Evolutionary conservation across 805 yeast species (phyloP).

Genomic region (Ogataea pini): DNA sequence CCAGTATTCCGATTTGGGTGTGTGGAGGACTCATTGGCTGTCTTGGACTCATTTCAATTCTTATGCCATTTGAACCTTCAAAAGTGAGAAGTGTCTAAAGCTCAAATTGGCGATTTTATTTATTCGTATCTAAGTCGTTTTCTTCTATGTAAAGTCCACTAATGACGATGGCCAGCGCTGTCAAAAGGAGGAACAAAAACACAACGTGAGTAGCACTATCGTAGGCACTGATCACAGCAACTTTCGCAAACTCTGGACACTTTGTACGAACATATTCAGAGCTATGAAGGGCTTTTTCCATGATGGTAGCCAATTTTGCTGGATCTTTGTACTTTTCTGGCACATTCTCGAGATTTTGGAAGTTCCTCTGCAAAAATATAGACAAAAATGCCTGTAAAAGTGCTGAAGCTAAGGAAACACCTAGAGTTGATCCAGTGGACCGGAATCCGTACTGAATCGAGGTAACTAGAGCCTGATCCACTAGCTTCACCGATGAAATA

Average conservation of each 20-base stretch:
- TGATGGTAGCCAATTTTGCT: slow-evolving; percentile 13
- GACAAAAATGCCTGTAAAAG: slow-evolving; percentile 39
- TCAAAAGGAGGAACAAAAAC: slow-evolving; percentile 42
- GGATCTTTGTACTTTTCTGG: slow-evolving; percentile 23
- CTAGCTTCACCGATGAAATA: slow-evolving; percentile 70
- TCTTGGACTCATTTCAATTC: slow-evolving; percentile 42
- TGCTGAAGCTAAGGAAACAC: slow-evolving; percentile 52
- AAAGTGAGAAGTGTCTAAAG: slow-evolving; percentile 28
- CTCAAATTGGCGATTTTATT: not conserved
- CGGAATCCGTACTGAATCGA: slow-evolving; percentile 80
- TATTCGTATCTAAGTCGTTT: slow-evolving; percentile 13
- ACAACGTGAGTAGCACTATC: slow-evolving; percentile 53
- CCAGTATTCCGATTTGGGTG: slow-evolving; percentile 54
- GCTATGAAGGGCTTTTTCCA: slow-evolving; percentile 23
- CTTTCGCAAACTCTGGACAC: slow-evolving; percentile 53
- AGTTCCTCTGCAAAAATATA: slow-evolving; percentile 14
- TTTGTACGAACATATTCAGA: slow-evolving; percentile 30
- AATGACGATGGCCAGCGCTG: slow-evolving; percentile 20
- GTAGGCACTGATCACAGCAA: slow-evolving; percentile 51
- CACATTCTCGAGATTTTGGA: slow-evolving; percentile 14
- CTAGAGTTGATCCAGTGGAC: slow-evolving; percentile 56
- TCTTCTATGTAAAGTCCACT: slow-evolving; percentile 16
- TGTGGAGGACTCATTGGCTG: slow-evolving; percentile 49
- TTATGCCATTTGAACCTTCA: slow-evolving; percentile 47
- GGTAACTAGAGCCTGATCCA: slow-evolving; percentile 80